These are phyloP conservation scores for Blastomyces parvus DNA, from an alignment of 2,329 filamentous ascomycete genomes.

Conservation along the genomic window DNA sequence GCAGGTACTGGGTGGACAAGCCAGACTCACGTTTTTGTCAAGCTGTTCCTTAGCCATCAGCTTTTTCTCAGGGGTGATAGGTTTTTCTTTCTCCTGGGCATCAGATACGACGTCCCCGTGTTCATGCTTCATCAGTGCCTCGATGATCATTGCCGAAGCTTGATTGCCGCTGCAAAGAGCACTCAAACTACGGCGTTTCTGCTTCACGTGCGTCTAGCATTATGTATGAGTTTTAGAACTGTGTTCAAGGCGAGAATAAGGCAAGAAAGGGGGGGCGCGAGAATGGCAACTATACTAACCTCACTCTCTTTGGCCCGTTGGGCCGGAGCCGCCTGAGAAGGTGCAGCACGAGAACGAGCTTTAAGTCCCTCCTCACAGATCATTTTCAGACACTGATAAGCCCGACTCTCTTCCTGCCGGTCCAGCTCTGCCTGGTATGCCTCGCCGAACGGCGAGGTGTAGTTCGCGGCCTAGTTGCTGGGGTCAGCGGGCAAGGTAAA, in stretches of 20 bases:
- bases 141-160: not conserved
- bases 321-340: not conserved
- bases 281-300: not conserved
- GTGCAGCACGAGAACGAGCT: not conserved
- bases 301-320: not conserved
- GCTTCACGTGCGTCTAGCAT: not conserved
- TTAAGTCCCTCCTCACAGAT: not conserved
- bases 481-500: not conserved
- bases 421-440: not conserved
- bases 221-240: too few species aligned
- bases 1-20: not conserved
- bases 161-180: not conserved
- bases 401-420: not conserved
- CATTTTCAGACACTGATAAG: not conserved
- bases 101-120: too few species aligned
- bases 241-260: not conserved
- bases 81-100: not conserved
- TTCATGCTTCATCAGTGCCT: not conserved
- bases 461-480: conserved; percentile 2
- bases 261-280: not conserved
- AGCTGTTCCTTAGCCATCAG: not conserved
- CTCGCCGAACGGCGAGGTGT: not conserved
- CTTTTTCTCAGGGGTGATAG: too few species aligned
- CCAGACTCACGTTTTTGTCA: not conserved
- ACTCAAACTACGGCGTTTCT: not conserved